These are phyloP conservation scores for Dryas octopetala DNA, from an alignment of 306 rosid species.

Conservation along the genomic window DNA sequence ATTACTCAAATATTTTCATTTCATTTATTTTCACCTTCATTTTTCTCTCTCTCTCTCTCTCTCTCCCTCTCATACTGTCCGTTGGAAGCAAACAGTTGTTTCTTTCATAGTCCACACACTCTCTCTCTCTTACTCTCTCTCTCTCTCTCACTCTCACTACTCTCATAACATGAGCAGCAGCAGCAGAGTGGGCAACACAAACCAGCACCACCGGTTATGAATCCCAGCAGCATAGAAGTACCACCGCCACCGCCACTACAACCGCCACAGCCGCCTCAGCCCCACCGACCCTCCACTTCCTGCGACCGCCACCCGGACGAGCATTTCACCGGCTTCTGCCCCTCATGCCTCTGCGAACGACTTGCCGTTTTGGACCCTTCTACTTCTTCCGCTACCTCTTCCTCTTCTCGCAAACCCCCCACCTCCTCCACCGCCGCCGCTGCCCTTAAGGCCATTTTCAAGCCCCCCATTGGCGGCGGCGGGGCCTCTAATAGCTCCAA, in stretches of 20 bases:
- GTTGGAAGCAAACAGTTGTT: slow-evolving; percentile 63
- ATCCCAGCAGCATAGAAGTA: slow-evolving; percentile 57
- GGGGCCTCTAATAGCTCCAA: slow-evolving; percentile 13
- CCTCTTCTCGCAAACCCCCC: slow-evolving; percentile 63
- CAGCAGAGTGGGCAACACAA: slow-evolving; percentile 36
- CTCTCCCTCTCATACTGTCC: slow-evolving; percentile 44
- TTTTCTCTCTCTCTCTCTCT: not conserved
- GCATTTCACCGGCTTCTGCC: slow-evolving; percentile 93
- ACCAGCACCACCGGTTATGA: slow-evolving; percentile 61
- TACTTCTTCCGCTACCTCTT: slow-evolving; percentile 40
- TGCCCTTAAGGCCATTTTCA: slow-evolving; percentile 87
- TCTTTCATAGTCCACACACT: not conserved
- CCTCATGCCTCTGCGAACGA: slow-evolving; percentile 98
- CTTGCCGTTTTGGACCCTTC: slow-evolving; percentile 84
- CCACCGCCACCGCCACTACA: slow-evolving; percentile 28
- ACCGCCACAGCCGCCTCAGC: slow-evolving; percentile 58
- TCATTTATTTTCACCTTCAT: slow-evolving; percentile 10
- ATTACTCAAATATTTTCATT: not conserved
- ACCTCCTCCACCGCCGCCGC: slow-evolving; percentile 89
- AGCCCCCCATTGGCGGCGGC: slow-evolving; percentile 44
- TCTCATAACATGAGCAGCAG: slow-evolving; percentile 64
- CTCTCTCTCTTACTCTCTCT: slow-evolving; percentile 18
- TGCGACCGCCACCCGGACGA: slow-evolving; percentile 87
- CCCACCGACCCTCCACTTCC: slow-evolving; percentile 77
- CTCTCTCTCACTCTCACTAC: slow-evolving; percentile 13